Percentiles rank a stretch among this genome's conserved stretches.
phyloP scores from a whole-genome alignment of 2,329 filamentous ascomycete species.

The Microsporum canis region DNA sequence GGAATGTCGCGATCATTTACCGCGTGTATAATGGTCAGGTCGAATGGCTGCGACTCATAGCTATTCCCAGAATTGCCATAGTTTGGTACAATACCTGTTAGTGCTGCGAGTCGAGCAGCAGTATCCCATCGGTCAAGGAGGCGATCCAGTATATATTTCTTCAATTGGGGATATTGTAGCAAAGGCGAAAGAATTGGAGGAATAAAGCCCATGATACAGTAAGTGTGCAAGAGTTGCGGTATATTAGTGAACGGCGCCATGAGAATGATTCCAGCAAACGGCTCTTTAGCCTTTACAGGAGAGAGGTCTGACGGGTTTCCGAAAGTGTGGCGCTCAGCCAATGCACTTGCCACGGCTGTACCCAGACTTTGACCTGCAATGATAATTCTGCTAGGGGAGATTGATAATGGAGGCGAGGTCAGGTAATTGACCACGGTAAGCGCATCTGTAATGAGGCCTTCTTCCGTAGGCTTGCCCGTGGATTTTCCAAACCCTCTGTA shows the following conservation, averaged over 20 bases:
- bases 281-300: conserved; percentile 31
- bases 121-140: conserved; percentile 78
- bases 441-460: conserved; percentile 69
- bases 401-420: conserved; percentile 45
- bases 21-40: conserved; percentile 67
- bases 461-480: conserved; percentile 67
- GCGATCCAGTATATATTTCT: conserved; percentile 48
- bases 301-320: conserved; percentile 26
- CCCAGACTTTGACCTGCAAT: conserved; percentile 80
- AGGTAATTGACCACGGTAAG: conserved; percentile 58
- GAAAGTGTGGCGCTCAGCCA: conserved; percentile 58
- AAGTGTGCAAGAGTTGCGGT: conserved; percentile 60
- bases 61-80: conserved; percentile 26
- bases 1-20: conserved; percentile 73
- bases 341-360: conserved; percentile 67
- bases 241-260: conserved; percentile 70
- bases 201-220: conserved; percentile 65
- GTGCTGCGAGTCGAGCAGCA: conserved; percentile 46
- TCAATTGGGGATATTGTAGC: conserved; percentile 51
- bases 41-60: conserved; percentile 45
- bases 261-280: conserved; percentile 70
- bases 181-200: conserved; percentile 67
- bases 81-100: conserved; percentile 23
- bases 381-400: conserved; percentile 62
- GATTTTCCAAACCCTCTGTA: conserved; percentile 82